Percentiles rank a stretch among this genome's conserved stretches.
phyloP scores from a whole-genome alignment of 768 basidiomycete species.

The Termitomyces sp. region DNA sequence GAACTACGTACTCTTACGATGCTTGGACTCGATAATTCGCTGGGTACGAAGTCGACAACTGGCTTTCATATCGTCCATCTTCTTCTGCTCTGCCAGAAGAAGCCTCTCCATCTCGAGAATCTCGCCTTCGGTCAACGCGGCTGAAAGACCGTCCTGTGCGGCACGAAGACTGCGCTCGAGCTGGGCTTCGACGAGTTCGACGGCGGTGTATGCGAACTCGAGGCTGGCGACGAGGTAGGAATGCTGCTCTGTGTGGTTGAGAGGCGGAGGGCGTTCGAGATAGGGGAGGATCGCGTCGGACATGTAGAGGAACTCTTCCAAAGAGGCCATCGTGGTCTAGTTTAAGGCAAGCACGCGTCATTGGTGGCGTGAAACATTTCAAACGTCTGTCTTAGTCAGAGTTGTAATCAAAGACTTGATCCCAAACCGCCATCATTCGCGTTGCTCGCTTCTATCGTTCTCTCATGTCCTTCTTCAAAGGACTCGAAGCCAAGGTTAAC shows the following conservation, averaged over 20 bases:
- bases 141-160: slow-evolving; percentile 5
- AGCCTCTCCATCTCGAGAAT: slow-evolving; percentile 9
- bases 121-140: slow-evolving; percentile 5
- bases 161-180: slow-evolving; percentile 11
- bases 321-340: slow-evolving; percentile 3
- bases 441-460: too few species aligned
- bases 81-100: slow-evolving; percentile 8
- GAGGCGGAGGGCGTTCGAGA: slow-evolving; percentile 6
- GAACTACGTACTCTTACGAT: background rate
- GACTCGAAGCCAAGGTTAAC: slow-evolving; percentile 13
- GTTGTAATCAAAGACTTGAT: too few species aligned
- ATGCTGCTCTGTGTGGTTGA: slow-evolving; percentile 2
- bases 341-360: too few species aligned
- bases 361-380: background rate
- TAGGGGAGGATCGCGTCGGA: slow-evolving; percentile 9
- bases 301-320: slow-evolving; percentile 8
- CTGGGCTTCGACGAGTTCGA: slow-evolving; percentile 12
- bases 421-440: background rate
- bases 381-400: background rate
- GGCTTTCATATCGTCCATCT: slow-evolving; percentile 13
- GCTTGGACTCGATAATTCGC: background rate
- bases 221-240: slow-evolving; percentile 10
- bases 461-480: slow-evolving; percentile 1
- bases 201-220: slow-evolving; percentile 13
- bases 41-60: slow-evolving; percentile 1